Conservation (phyloP, 208 protist species). For the Leishmania amazonensis region DNA sequence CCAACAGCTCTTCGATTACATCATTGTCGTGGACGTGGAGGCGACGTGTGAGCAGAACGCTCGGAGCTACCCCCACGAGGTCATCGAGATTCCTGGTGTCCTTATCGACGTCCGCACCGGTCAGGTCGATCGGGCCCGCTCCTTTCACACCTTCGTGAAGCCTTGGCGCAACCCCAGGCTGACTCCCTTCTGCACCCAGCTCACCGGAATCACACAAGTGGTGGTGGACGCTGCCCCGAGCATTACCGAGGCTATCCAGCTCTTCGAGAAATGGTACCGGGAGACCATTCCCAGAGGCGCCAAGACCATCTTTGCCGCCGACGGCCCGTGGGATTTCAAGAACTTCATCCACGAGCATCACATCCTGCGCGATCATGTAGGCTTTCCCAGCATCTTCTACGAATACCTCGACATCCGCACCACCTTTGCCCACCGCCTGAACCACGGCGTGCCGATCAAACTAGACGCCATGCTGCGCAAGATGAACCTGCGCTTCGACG, state of each 20-base stretch:
- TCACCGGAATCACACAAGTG: slow-evolving; percentile 96
- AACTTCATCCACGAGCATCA: slow-evolving; percentile 82
- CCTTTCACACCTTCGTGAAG: slow-evolving; percentile 92
- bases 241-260: slow-evolving; percentile 69
- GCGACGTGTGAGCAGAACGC: slow-evolving; percentile 84
- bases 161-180: slow-evolving; percentile 87
- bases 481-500: slow-evolving; percentile 81
- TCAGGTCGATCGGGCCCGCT: slow-evolving; percentile 63
- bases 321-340: slow-evolving; percentile 91
- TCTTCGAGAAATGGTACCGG: slow-evolving; percentile 81
- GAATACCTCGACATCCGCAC: slow-evolving; percentile 91
- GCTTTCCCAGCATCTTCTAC: slow-evolving; percentile 82
- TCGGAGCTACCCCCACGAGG: slow-evolving; percentile 87
- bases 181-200: slow-evolving; percentile 89
- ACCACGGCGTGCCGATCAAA: slow-evolving; percentile 68
- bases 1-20: slow-evolving; percentile 91
- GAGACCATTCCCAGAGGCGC: slow-evolving; percentile 68
- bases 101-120: slow-evolving; percentile 81
- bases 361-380: slow-evolving; percentile 76
- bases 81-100: slow-evolving; percentile 95
- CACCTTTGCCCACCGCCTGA: slow-evolving; percentile 79
- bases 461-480: slow-evolving; percentile 78
- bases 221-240: slow-evolving; percentile 77
- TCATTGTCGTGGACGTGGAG: slow-evolving; percentile 93
- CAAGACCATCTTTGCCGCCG: slow-evolving; percentile 82